phyloP scores from a whole-genome alignment of 2,329 filamentous ascomycete species.

The Aspergillus sp. region DNA sequence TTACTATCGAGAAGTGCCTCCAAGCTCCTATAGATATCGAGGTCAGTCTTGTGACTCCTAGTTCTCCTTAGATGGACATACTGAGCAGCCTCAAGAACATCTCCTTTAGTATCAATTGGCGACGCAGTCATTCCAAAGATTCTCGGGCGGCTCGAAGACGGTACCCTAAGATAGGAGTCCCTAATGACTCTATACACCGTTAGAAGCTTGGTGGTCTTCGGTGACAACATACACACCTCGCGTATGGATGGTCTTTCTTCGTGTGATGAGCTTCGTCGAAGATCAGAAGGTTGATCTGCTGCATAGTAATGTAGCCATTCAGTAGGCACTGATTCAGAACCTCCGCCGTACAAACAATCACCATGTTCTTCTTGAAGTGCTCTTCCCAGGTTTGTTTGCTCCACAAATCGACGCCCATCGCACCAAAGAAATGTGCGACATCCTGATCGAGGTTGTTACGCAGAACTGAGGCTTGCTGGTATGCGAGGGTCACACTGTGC shows the following conservation, averaged over 20 bases:
- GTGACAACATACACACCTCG: conserved; percentile 48
- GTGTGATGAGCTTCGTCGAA: conserved; percentile 97
- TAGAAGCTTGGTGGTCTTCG: conserved; percentile 2
- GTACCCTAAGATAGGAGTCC: conserved; percentile 68
- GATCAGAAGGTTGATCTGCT: conserved; percentile 81
- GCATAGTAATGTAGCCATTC: conserved; percentile 76
- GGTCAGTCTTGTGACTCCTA: neutral
- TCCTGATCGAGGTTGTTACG: conserved; percentile 75
- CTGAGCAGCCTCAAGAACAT: conserved; percentile 67
- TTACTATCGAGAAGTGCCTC: conserved; percentile 75
- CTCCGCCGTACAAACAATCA: conserved; percentile 89
- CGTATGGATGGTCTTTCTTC: conserved; percentile 91
- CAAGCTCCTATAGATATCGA: conserved; percentile 53
- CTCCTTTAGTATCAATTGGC: conserved; percentile 78
- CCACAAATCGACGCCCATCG: conserved; percentile 63
- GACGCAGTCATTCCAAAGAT: conserved; percentile 98
- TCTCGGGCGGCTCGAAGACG: conserved; percentile 59
- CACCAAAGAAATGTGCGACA: conserved; percentile 72
- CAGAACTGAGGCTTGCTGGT: conserved; percentile 83
- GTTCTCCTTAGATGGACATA: conserved; percentile 23
- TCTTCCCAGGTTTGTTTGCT: conserved; percentile 59
- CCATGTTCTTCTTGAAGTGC: conserved; percentile 66
- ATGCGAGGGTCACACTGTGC: conserved; percentile 84
- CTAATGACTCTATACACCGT: conserved; percentile 66
- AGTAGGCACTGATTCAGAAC: conserved; percentile 76